Evolutionary conservation across 2,329 filamentous ascomycete species (phyloP).

Genomic region (Fusarium bactridioides): DNA sequence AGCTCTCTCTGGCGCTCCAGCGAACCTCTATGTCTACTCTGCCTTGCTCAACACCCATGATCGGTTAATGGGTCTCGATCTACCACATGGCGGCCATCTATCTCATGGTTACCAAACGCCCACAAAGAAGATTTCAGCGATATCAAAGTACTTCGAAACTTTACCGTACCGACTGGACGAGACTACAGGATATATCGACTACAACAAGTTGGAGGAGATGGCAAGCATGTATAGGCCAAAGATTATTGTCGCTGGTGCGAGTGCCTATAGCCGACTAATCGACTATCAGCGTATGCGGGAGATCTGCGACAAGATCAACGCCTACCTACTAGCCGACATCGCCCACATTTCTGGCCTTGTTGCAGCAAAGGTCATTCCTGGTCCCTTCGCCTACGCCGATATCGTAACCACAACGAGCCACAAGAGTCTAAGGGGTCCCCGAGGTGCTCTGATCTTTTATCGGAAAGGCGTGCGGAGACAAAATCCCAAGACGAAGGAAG

Average conservation of each 20-base stretch:
- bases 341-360: slow-evolving; percentile 96
- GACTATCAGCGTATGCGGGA: slow-evolving; percentile 93
- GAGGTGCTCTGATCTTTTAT: slow-evolving; percentile 98
- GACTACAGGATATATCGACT: slow-evolving; percentile 92
- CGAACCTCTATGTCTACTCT: slow-evolving; percentile 93
- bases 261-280: slow-evolving; percentile 94
- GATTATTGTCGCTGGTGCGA: slow-evolving; percentile 93
- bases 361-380: slow-evolving; percentile 88
- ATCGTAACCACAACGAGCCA: slow-evolving; percentile 98
- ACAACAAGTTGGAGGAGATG: slow-evolving; percentile 86
- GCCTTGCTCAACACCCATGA: slow-evolving; percentile 93
- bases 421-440: slow-evolving; percentile 93
- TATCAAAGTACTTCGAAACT: slow-evolving; percentile 99
- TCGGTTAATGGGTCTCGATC: slow-evolving; percentile 94
- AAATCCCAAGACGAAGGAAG: slow-evolving; percentile 85
- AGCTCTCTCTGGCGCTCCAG: slow-evolving; percentile 79
- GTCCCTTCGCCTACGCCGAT: slow-evolving; percentile 88
- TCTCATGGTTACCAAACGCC: slow-evolving; percentile 98
- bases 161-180: slow-evolving; percentile 93
- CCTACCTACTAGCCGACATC: slow-evolving; percentile 95
- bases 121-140: slow-evolving; percentile 92
- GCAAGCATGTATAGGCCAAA: slow-evolving; percentile 93
- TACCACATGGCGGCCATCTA: slow-evolving; percentile 94
- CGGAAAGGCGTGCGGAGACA: slow-evolving; percentile 86
- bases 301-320: slow-evolving; percentile 89